Evolutionary conservation across 2,329 filamentous ascomycete species (phyloP).

Genomic region (Xylaria polymorpha): DNA sequence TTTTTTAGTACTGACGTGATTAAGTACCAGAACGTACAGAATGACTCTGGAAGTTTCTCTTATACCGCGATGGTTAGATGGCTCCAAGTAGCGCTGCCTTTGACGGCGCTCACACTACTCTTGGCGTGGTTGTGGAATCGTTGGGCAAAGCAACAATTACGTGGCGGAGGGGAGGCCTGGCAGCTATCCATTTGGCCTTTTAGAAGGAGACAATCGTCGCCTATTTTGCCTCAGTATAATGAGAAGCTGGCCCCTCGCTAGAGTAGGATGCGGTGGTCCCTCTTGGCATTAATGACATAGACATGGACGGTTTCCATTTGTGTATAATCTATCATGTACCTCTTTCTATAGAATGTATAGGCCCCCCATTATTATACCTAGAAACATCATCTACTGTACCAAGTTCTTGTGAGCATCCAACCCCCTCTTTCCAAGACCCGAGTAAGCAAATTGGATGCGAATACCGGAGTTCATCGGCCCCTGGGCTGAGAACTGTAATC

Average conservation of each 20-base stretch:
- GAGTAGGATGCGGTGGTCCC: no score
- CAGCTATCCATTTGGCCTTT: background rate
- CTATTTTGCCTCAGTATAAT: slow-evolving; percentile 5
- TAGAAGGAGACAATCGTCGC: background rate
- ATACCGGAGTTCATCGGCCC: background rate
- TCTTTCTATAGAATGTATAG: background rate
- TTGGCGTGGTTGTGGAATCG: slow-evolving; percentile 18
- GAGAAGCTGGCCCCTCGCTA: background rate
- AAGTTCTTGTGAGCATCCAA: background rate
- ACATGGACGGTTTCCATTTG: background rate
- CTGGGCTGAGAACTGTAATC: background rate
- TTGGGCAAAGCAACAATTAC: slow-evolving; percentile 1
- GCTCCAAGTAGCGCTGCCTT: slow-evolving; percentile 38
- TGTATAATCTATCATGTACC: background rate
- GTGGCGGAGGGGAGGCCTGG: background rate
- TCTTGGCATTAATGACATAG: background rate
- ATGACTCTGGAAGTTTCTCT: slow-evolving; percentile 28
- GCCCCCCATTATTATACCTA: background rate
- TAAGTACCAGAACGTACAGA: slow-evolving; percentile 37
- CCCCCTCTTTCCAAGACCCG: background rate
- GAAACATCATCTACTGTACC: no score
- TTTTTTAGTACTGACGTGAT: slow-evolving; percentile 40
- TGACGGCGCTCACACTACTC: slow-evolving; percentile 31
- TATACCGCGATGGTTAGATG: slow-evolving; percentile 34
- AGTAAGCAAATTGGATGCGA: background rate